These are phyloP conservation scores for Lachancea mirantina DNA, from an alignment of 805 yeast species.

Conservation along the genomic window DNA sequence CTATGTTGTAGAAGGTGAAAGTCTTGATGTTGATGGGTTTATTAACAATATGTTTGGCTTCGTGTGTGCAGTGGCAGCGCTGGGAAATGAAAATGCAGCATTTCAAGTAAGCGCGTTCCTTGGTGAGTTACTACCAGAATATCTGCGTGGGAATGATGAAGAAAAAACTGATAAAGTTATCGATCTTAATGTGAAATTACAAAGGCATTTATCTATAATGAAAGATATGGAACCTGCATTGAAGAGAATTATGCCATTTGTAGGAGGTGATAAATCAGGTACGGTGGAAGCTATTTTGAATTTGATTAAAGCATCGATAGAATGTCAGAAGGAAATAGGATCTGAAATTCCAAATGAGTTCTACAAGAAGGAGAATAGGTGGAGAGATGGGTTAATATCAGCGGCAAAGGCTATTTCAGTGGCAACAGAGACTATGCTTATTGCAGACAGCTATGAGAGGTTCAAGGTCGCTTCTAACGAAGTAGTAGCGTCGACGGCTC, in stretches of 20 bases:
- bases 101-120: conserved; percentile 59
- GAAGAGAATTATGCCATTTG: conserved; percentile 64
- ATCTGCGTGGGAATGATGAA: conserved; percentile 46
- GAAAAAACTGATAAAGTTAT: conserved; percentile 73
- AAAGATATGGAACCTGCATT: conserved; percentile 72
- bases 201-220: conserved; percentile 54
- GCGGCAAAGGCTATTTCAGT: conserved; percentile 84
- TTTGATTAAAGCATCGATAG: conserved; percentile 68
- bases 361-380: conserved; percentile 78
- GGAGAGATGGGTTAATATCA: conserved; percentile 90
- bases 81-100: conserved; percentile 55
- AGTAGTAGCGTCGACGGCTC: conserved; percentile 89
- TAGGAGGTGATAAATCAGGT: conserved; percentile 21
- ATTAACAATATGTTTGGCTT: too few species aligned
- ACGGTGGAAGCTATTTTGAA: conserved; percentile 53
- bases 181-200: conserved; percentile 66
- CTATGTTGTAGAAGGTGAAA: conserved; percentile 68
- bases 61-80: conserved; percentile 33
- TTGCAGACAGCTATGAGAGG: conserved; percentile 78
- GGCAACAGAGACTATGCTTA: conserved; percentile 72
- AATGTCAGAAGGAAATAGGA: conserved; percentile 75
- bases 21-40: conserved; percentile 46
- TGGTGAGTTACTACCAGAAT: conserved; percentile 47
- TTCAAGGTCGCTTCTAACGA: conserved; percentile 86
- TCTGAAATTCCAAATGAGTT: conserved; percentile 64